Percentiles rank a stretch among this genome's conserved stretches.
Conservation (phyloP, 345 rosid species). For the Eucalyptus microcorys region DNA sequence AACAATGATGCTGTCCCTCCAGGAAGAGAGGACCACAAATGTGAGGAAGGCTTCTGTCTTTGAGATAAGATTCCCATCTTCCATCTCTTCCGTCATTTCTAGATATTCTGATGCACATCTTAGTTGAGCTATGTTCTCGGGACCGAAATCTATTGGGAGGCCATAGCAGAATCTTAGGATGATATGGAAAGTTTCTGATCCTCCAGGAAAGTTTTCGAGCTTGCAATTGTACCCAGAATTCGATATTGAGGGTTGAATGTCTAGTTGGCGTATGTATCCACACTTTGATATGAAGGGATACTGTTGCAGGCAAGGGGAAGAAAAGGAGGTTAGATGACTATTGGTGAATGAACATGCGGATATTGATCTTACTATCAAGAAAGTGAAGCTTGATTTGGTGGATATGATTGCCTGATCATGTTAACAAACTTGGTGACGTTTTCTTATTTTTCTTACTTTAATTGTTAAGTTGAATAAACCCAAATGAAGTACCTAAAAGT, state of each 20-base stretch:
- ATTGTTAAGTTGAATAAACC: neutral
- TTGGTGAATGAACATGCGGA: neutral
- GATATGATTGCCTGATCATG: neutral
- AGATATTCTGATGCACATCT: slow-evolving; percentile 78
- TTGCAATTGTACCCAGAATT: slow-evolving; percentile 36
- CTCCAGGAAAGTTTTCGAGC: slow-evolving; percentile 74
- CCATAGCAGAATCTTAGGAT: slow-evolving; percentile 66
- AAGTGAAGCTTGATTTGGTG: neutral
- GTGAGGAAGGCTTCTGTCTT: slow-evolving; percentile 82
- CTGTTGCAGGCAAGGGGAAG: slow-evolving; percentile 22
- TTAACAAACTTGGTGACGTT: neutral
- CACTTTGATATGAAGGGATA: slow-evolving; percentile 77
- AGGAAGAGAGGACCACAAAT: slow-evolving; percentile 59
- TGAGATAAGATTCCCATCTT: slow-evolving; percentile 69
- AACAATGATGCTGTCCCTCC: slow-evolving; percentile 72
- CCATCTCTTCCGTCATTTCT: slow-evolving; percentile 80
- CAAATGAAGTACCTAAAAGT: neutral
- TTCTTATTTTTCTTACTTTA: neutral
- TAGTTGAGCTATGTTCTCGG: slow-evolving; percentile 49
- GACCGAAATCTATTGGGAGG: slow-evolving; percentile 43
- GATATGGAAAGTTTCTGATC: slow-evolving; percentile 57
- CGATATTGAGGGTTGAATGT: slow-evolving; percentile 51
- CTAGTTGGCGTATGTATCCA: slow-evolving; percentile 57
- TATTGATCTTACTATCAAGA: neutral
- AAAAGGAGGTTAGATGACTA: neutral